Evolutionary conservation across 768 basidiomycete species (phyloP).

Genomic region (Russula lepida): DNA sequence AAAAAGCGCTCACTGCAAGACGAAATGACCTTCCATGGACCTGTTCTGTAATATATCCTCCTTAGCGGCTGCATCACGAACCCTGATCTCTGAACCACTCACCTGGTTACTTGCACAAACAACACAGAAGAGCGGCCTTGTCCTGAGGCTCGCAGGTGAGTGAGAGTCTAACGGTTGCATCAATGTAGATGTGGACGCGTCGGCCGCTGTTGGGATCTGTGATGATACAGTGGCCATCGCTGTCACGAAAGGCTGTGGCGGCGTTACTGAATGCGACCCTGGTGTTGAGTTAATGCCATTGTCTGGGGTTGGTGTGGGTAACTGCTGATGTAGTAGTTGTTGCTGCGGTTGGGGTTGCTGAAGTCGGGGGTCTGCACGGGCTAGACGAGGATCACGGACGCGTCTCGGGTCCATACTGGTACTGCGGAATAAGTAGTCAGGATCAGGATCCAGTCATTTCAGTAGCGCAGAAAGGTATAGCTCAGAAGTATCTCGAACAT

Average conservation of each 20-base stretch:
- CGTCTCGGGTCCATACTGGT: constrained; percentile 67
- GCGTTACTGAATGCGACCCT: constrained; percentile 18
- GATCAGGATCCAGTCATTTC: constrained; percentile 18
- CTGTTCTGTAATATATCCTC: constrained; percentile 56
- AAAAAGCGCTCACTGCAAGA: constrained; percentile 60
- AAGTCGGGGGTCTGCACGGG: constrained; percentile 58
- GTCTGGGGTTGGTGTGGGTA: not conserved
- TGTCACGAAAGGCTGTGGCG: constrained; percentile 22
- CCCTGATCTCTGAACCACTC: constrained; percentile 24
- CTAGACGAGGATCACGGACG: constrained; percentile 74
- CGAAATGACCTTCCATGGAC: constrained; percentile 96
- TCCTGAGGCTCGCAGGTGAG: constrained; percentile 38
- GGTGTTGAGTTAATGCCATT: constrained; percentile 9
- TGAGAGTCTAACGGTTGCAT: not conserved
- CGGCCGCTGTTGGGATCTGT: constrained; percentile 4
- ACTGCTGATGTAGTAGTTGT: not conserved
- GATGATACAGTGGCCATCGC: constrained; percentile 17
- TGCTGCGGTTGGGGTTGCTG: constrained; percentile 34
- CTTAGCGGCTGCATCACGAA: not conserved
- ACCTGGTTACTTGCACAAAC: constrained; percentile 99
- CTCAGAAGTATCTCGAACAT: constrained; percentile 96
- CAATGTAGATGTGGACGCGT: constrained; percentile 2
- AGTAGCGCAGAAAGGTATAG: constrained; percentile 17
- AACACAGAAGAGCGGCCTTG: constrained; percentile 85
- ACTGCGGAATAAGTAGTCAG: constrained; percentile 14